phyloP scores from a whole-genome alignment of 164 flowering plant genomes.

The Tinospora cordifolia region DNA sequence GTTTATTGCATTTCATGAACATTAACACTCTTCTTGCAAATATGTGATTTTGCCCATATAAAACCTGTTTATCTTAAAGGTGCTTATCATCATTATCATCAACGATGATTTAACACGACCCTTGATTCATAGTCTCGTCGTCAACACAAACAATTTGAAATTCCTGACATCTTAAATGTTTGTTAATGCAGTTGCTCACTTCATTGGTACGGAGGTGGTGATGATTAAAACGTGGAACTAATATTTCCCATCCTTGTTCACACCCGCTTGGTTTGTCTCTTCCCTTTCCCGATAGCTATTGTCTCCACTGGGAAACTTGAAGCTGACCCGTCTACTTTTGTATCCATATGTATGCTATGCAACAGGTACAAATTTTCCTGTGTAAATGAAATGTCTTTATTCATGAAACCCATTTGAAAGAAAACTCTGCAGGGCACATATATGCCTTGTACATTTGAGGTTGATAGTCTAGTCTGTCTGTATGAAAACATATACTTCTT shows the following conservation, averaged over 20 bases:
- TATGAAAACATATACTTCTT: neutral
- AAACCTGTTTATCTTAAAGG: neutral
- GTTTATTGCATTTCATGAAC: neutral
- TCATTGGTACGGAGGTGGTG: conserved; percentile 80
- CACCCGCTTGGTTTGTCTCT: neutral
- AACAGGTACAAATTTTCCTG: neutral
- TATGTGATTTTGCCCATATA: neutral
- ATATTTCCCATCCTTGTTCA: neutral
- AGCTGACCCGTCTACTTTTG: neutral
- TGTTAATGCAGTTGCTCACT: conserved; percentile 63
- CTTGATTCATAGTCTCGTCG: neutral
- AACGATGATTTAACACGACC: neutral
- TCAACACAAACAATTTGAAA: neutral
- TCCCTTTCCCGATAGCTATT: neutral
- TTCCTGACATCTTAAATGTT: neutral
- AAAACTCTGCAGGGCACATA: neutral
- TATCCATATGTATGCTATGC: neutral
- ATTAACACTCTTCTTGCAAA: neutral
- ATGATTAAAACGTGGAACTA: conserved; percentile 6
- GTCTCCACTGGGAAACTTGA: neutral
- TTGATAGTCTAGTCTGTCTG: neutral
- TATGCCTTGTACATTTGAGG: conserved; percentile 2
- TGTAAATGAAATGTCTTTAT: neutral
- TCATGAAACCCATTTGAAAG: neutral
- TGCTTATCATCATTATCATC: neutral